A percentile compares a stretch with the other conserved stretches of the same genome.
phyloP scores from a whole-genome alignment of 768 basidiomycete species.

The Pleurotus cornucopiae region DNA sequence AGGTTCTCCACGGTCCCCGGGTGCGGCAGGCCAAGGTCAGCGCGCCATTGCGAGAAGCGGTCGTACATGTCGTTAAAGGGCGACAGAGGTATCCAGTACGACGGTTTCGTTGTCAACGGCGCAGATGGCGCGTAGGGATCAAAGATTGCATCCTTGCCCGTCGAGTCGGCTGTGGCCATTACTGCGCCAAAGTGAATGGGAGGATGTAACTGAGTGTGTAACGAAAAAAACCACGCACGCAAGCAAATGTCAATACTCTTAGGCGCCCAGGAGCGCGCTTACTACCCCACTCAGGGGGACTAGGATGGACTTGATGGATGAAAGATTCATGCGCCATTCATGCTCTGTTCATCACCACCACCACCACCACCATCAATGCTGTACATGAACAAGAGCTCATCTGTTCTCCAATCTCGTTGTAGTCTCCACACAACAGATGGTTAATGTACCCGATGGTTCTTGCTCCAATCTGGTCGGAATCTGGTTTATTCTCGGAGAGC shows the following conservation, averaged over 20 bases:
- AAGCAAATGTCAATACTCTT: conserved; percentile 13
- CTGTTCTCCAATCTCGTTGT: no score
- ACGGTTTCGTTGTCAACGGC: conserved; percentile 24
- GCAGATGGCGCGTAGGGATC: conserved; percentile 31
- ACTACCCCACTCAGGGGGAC: no score
- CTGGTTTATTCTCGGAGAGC: no score
- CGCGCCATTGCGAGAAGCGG: conserved; percentile 79
- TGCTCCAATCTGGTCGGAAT: no score
- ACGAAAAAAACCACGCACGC: conserved; percentile 32
- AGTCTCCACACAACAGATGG: no score
- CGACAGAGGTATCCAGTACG: conserved; percentile 40
- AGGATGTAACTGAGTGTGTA: conserved; percentile 21
- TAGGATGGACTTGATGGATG: no score
- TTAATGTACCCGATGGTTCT: no score
- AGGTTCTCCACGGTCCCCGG: conserved; percentile 94
- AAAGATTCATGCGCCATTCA: no score
- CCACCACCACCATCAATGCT: no score
- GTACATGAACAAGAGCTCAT: no score
- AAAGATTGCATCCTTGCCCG: conserved; percentile 38
- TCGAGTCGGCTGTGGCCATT: conserved; percentile 42
- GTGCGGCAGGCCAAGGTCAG: conserved; percentile 76
- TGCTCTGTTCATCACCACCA: no score
- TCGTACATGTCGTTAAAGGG: conserved; percentile 67
- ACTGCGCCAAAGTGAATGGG: conserved; percentile 17
- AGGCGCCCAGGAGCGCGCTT: not conserved